phyloP scores from a whole-genome alignment of 345 rosid species.

The Ricinus communis region DNA sequence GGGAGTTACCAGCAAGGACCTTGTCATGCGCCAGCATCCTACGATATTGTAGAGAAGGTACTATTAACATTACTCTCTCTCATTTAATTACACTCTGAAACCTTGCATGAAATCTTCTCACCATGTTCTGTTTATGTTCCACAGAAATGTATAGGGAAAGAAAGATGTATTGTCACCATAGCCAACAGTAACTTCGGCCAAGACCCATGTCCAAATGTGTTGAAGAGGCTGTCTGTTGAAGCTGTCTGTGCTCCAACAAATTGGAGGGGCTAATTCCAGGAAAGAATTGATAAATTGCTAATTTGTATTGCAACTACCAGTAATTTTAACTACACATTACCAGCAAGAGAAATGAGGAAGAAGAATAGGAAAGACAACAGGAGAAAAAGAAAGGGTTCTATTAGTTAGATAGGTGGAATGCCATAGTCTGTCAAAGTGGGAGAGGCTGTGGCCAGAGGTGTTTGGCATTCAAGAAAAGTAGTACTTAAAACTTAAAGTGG shows the following conservation, averaged over 20 bases:
- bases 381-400: constrained; percentile 12
- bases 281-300: constrained; percentile 2
- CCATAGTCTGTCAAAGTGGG: constrained; percentile 21
- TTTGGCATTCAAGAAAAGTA: constrained; percentile 21
- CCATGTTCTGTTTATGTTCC: constrained; percentile 5
- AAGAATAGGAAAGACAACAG: constrained; percentile 14
- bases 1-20: constrained; percentile 93
- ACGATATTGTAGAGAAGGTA: constrained; percentile 78
- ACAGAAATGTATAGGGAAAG: constrained; percentile 85
- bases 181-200: constrained; percentile 74
- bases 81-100: neutral
- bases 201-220: constrained; percentile 84
- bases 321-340: constrained; percentile 43
- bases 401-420: constrained; percentile 12
- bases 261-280: constrained; percentile 43
- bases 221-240: constrained; percentile 79
- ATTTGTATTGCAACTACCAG: constrained; percentile 26
- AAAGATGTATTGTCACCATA: constrained; percentile 74
- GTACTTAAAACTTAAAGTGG: constrained; percentile 33
- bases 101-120: constrained; percentile 3
- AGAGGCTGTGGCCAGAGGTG: constrained; percentile 31
- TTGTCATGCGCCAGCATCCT: constrained; percentile 85
- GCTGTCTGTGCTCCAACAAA: constrained; percentile 67
- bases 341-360: constrained; percentile 26
- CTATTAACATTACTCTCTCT: neutral